phyloP scores from a whole-genome alignment of 164 flowering plant genomes.

The Vitis vinifera region DNA sequence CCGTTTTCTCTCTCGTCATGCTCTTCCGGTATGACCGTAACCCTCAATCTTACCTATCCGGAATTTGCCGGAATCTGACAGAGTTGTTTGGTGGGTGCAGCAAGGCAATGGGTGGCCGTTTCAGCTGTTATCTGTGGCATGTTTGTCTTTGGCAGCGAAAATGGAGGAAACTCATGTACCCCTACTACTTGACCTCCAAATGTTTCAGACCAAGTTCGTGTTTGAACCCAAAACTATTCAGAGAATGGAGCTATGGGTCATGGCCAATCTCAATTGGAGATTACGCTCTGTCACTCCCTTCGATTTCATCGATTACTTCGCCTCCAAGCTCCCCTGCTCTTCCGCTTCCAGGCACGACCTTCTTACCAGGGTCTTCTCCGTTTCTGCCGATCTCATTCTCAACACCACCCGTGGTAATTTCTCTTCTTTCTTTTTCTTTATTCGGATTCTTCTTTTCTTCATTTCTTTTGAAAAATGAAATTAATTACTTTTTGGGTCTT shows the following conservation, averaged over 20 bases:
- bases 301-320: conserved; percentile 50
- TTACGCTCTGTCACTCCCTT: conserved; percentile 61
- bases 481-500: background rate
- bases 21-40: conserved; percentile 37
- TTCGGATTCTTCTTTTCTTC: background rate
- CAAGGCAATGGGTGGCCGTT: conserved; percentile 53
- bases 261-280: conserved; percentile 61
- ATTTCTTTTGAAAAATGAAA: background rate
- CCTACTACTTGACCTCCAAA: conserved; percentile 51
- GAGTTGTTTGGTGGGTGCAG: conserved; percentile 7
- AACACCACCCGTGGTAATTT: conserved; percentile 47
- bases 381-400: conserved; percentile 53
- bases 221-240: conserved; percentile 62
- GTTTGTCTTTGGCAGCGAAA: conserved; percentile 76
- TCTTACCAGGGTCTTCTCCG: conserved; percentile 14
- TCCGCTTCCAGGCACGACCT: conserved; percentile 5
- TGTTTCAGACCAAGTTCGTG: conserved; percentile 39
- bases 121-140: conserved; percentile 70
- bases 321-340: conserved; percentile 28
- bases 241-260: conserved; percentile 65
- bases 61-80: background rate
- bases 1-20: conserved; percentile 53
- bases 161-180: conserved; percentile 72
- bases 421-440: background rate
- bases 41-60: background rate